Evolutionary conservation across 306 rosid species (phyloP).

Genomic region (Dalbergia oliveri): DNA sequence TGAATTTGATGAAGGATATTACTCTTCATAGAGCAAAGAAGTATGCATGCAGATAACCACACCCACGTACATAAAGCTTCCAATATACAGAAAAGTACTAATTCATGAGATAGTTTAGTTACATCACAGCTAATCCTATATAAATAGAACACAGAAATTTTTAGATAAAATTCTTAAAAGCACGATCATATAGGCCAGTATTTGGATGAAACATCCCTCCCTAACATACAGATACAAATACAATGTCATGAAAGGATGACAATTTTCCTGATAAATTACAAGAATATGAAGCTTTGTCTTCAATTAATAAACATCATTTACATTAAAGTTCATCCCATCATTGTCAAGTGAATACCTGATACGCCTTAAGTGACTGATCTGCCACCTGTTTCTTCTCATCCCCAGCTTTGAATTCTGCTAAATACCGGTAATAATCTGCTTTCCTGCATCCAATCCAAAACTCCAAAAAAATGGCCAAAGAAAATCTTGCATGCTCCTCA

Average conservation of each 20-base stretch:
- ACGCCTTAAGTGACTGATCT: constrained; percentile 55
- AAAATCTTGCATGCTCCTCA: too few species aligned
- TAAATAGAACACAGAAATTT: constrained; percentile 12
- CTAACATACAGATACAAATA: constrained; percentile 6
- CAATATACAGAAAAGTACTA: not conserved
- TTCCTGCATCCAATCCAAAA: constrained; percentile 53
- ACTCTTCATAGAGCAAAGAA: constrained; percentile 3
- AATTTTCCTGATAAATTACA: constrained; percentile 22
- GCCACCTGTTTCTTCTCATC: constrained; percentile 55
- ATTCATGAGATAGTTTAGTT: not conserved
- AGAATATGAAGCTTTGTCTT: not conserved
- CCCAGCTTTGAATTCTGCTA: constrained; percentile 53
- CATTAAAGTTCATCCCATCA: constrained; percentile 31
- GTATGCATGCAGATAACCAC: not conserved
- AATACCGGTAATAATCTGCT: constrained; percentile 53
- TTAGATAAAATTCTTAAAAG: constrained; percentile 22
- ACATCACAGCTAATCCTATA: constrained; percentile 15
- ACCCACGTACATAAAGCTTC: not conserved
- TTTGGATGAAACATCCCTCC: not conserved
- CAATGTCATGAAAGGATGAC: constrained; percentile 8
- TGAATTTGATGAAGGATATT: not conserved
- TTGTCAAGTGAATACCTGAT: constrained; percentile 45
- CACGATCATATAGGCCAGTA: constrained; percentile 11
- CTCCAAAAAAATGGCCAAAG: not conserved
- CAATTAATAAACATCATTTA: constrained; percentile 33